These are phyloP conservation scores for Pleurotus giganteus DNA, from an alignment of 768 basidiomycete species.

Conservation along the genomic window DNA sequence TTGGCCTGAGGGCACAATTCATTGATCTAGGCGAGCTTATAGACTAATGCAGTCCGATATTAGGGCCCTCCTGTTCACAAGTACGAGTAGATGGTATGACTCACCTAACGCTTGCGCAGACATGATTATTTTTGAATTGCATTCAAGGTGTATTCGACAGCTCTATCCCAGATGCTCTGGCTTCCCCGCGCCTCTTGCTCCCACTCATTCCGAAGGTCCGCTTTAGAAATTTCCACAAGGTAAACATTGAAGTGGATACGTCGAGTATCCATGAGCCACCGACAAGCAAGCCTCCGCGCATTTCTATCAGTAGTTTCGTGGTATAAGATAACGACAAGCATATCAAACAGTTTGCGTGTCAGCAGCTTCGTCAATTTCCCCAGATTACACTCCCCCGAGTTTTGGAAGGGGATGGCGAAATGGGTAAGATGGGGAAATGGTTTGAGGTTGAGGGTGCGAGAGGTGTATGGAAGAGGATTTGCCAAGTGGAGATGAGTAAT, in stretches of 20 bases:
- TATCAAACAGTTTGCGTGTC: slow-evolving; percentile 8
- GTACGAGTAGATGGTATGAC: too few relatives aligned
- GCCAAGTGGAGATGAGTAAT: slow-evolving; percentile 22
- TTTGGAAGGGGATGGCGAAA: slow-evolving; percentile 20
- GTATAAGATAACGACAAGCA: slow-evolving; percentile 19
- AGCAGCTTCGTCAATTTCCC: slow-evolving; percentile 15
- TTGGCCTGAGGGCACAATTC: too few relatives aligned
- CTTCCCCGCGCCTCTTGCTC: slow-evolving; percentile 22
- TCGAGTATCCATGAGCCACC: slow-evolving; percentile 16
- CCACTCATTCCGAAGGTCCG: slow-evolving; percentile 20
- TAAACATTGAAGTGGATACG: slow-evolving; percentile 8
- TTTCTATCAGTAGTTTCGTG: slow-evolving; percentile 11
- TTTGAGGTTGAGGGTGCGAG: slow-evolving; percentile 13
- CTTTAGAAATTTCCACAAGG: slow-evolving; percentile 11
- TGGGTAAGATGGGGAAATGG: slow-evolving; percentile 19
- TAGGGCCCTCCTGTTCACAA: too few relatives aligned
- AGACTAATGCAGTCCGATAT: too few relatives aligned
- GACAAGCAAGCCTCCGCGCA: slow-evolving; percentile 10
- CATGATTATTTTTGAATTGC: neutral
- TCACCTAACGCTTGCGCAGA: too few relatives aligned
- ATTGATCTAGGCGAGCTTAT: too few relatives aligned
- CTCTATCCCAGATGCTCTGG: slow-evolving; percentile 23
- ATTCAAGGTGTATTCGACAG: slow-evolving; percentile 12
- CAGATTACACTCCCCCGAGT: slow-evolving; percentile 13
- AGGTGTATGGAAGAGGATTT: slow-evolving; percentile 13